Base-by-base conservation (phyloP, 257 asterid genomes). In the Thymus quinquecostatus region DNA sequence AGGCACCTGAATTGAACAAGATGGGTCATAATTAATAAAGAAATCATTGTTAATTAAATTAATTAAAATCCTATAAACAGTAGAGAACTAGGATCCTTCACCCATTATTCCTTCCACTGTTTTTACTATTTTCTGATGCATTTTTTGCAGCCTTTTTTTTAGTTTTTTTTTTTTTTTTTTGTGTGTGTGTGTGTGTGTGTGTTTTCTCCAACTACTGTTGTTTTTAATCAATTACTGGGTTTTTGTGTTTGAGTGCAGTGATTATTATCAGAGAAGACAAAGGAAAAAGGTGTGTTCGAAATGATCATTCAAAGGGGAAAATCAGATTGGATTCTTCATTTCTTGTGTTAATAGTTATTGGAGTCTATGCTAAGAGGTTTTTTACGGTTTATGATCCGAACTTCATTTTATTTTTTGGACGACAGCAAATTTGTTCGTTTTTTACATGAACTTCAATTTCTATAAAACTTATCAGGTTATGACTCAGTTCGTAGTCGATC, bases 41-140 rank as follows among this genome's bases (percentile, higher is more conserved):
- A 21, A 68, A 82, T 86, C 71, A 80, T 85, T 75, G 76, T 79
- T 82, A 21, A 21, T 81, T 79, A 8, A 81, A 78, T 59, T 72
- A 49, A 78, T 59, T 72, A 27, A 77, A 21, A 77, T 78, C 81
- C 83, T 69, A 74, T 77, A 70, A 38, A 75, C 85, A 81, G 84
- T 81, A 79, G 71, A 29, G 28, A 67, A 56, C 76, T 75, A 86
- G 71, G 76, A 60, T 53, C 45, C 63, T 74, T 62, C 70, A 73
- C 28, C 32, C 43, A 70, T 76, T 12, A 69, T 76, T 79, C 66
- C 73, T 66, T 40, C 2, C 2, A 48, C 79, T 72, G 47, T 71
- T 71, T 64, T 71, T 76, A 60, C 83, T 71, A 76, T 77, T 79
- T 79, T 58, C 53, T 51, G 2, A 29, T 27, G 21, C 13, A 10